Evolutionary conservation across 257 asterid species (phyloP).

Genomic region (Cinchona pubescens): DNA sequence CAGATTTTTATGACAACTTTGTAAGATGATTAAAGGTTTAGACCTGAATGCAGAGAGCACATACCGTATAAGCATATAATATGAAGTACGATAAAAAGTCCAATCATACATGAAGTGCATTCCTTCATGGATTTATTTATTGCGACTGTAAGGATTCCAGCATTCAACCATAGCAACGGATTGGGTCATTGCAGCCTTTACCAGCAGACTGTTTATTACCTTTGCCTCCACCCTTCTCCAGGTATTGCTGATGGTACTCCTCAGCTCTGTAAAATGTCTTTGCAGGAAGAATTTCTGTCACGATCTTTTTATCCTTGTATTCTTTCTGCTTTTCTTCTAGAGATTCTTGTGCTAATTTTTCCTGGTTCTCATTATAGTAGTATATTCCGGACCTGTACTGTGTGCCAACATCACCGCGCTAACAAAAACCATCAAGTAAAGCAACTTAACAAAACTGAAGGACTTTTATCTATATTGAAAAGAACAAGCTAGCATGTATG

Average conservation of each 20-base stretch:
- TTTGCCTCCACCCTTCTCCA: slow-evolving; percentile 68
- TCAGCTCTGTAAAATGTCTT: slow-evolving; percentile 74
- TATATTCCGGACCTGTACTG: slow-evolving; percentile 79
- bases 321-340: slow-evolving; percentile 58
- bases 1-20: not conserved
- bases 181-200: slow-evolving; percentile 79
- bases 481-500: not conserved
- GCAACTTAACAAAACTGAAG: not conserved
- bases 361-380: slow-evolving; percentile 57
- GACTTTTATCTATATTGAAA: not conserved
- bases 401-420: slow-evolving; percentile 75
- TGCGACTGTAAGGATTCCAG: not conserved
- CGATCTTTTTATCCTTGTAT: slow-evolving; percentile 36
- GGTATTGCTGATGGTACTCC: slow-evolving; percentile 84
- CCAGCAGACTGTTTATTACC: slow-evolving; percentile 69
- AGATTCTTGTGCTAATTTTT: slow-evolving; percentile 54
- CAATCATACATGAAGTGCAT: not conserved
- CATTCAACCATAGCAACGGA: slow-evolving; percentile 74
- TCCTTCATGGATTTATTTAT: not conserved
- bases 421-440: not conserved
- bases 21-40: not conserved
- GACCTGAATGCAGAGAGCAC: not conserved
- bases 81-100: not conserved
- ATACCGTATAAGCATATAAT: too few species aligned
- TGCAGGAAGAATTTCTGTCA: slow-evolving; percentile 68